These are phyloP conservation scores for Capronia americana DNA, from an alignment of 2,329 filamentous ascomycete species.

Conservation along the genomic window DNA sequence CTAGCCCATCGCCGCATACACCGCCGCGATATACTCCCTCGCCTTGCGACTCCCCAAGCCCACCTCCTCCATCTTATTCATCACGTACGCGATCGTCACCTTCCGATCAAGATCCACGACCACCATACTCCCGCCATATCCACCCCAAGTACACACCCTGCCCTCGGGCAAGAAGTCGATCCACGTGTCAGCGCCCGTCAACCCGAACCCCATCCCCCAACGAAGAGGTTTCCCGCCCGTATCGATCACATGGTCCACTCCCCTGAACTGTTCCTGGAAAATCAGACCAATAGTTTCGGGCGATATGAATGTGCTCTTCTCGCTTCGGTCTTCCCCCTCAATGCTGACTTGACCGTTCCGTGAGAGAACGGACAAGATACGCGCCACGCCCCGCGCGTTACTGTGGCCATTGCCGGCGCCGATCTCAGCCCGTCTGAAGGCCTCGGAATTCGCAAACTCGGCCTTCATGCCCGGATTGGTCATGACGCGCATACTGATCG, in stretches of 20 bases:
- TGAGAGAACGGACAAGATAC: constrained; percentile 31
- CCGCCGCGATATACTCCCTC: constrained; percentile 43
- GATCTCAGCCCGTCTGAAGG: constrained; percentile 43
- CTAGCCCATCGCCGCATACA: constrained; percentile 40
- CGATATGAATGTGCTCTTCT: constrained; percentile 16
- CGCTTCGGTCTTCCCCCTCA: not conserved
- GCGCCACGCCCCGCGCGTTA: constrained; percentile 52
- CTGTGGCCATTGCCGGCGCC: constrained; percentile 54
- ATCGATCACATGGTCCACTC: constrained; percentile 49
- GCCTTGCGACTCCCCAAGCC: constrained; percentile 41
- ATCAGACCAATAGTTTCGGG: constrained; percentile 48
- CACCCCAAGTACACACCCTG: constrained; percentile 37
- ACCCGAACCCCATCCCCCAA: constrained; percentile 26
- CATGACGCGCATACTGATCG: constrained; percentile 20
- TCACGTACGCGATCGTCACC: constrained; percentile 38
- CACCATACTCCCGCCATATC: constrained; percentile 36
- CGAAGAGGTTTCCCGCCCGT: constrained; percentile 33
- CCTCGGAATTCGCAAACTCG: constrained; percentile 18
- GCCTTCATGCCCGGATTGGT: constrained; percentile 24
- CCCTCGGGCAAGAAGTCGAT: constrained; percentile 35
- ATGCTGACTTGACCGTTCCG: constrained; percentile 27
- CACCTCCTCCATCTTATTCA: constrained; percentile 36
- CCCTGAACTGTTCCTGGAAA: constrained; percentile 52
- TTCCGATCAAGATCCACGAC: constrained; percentile 35
- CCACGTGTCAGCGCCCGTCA: constrained; percentile 31